These are phyloP conservation scores for Pseudogymnoascus destructans DNA, from an alignment of 2,329 filamentous ascomycete genomes.

Conservation along the genomic window DNA sequence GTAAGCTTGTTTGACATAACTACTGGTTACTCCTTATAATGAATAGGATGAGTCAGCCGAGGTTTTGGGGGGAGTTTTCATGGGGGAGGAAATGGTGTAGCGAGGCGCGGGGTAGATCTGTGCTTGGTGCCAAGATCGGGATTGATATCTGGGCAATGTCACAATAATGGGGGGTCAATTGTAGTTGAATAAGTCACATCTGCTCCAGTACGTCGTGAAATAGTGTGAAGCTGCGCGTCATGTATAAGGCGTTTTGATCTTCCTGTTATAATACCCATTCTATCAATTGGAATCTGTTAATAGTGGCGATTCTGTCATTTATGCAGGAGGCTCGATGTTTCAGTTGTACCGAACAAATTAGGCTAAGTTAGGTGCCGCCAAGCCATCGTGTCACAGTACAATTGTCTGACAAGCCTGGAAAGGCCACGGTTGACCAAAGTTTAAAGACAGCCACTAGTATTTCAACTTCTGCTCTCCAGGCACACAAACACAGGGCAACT, in stretches of 20 bases:
- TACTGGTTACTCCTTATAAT: constrained; percentile 7
- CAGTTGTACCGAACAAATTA: constrained; percentile 7
- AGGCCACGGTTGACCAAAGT: constrained; percentile 10
- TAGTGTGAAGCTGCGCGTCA: background rate
- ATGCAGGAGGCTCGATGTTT: constrained; percentile 1
- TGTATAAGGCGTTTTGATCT: background rate
- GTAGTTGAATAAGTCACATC: background rate
- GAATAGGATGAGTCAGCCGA: constrained; percentile 5
- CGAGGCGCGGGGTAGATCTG: constrained; percentile 7
- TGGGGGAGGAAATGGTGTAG: background rate
- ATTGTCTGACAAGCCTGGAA: constrained; percentile 6
- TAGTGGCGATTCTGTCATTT: constrained; percentile 1
- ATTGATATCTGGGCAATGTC: constrained; percentile 1
- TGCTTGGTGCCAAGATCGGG: constrained; percentile 8
- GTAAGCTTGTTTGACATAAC: constrained; percentile 7
- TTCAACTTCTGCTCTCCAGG: constrained; percentile 4
- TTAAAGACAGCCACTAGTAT: constrained; percentile 7
- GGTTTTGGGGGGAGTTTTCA: constrained; percentile 4
- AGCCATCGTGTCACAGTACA: background rate
- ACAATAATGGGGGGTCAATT: constrained; percentile 2
- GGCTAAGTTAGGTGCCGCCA: constrained; percentile 5
- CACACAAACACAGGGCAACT: constrained; percentile 2
- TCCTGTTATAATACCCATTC: background rate
- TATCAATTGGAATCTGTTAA: background rate
- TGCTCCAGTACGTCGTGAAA: background rate